These are phyloP conservation scores for Scenedesmus sp. DNA, from an alignment of 163 green algal genomes.

Conservation along the genomic window DNA sequence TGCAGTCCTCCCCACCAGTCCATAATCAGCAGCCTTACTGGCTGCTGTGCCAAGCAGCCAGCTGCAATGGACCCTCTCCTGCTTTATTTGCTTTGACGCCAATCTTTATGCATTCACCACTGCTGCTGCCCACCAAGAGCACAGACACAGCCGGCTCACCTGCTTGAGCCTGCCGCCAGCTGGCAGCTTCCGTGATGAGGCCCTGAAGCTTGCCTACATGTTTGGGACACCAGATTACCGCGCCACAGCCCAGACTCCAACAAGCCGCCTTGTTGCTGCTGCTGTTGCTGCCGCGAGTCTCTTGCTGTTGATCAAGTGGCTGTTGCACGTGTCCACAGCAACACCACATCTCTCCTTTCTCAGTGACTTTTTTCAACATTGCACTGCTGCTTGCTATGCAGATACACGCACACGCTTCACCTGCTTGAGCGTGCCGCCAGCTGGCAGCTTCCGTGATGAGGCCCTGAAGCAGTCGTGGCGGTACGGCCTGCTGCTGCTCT, in stretches of 20 bases:
- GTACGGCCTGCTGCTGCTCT: background rate
- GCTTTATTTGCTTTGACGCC: too few species aligned
- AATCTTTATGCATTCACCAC: background rate
- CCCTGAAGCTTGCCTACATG: too few species aligned
- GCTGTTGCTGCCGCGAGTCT: background rate
- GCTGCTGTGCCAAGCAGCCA: too few species aligned
- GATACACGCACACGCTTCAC: background rate
- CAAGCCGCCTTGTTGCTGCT: too few species aligned
- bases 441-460: background rate
- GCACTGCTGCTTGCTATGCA: background rate
- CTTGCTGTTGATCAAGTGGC: background rate
- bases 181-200: background rate
- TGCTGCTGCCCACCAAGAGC: background rate
- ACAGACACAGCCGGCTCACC: background rate
- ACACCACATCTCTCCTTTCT: background rate
- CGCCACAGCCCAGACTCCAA: too few species aligned
- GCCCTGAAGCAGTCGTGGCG: background rate
- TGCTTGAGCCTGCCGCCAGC: conserved; percentile 21
- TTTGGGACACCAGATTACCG: too few species aligned
- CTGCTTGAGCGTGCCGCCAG: conserved; percentile 18
- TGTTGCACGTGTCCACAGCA: background rate
- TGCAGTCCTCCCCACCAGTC: too few species aligned
- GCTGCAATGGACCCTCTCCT: too few species aligned
- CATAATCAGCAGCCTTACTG: too few species aligned
- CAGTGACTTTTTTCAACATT: background rate